Conservation (phyloP, 2,329 filamentous ascomycete species). For the Microdochium nivale region DNA sequence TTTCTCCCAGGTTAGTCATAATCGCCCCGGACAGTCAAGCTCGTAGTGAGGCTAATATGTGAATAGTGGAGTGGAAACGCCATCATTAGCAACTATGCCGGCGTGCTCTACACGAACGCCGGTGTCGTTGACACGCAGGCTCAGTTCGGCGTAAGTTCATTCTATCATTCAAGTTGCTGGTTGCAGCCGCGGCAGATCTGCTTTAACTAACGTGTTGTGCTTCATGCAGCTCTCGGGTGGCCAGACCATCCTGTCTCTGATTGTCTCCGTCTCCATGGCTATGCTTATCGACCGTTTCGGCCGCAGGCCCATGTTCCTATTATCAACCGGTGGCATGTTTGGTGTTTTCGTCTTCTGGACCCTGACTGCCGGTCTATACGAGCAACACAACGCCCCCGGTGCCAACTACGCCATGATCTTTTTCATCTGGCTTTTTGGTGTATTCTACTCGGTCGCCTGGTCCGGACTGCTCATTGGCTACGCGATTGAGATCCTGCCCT, state of each 20-base stretch:
- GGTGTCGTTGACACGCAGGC: conserved; percentile 36
- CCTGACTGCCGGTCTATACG: conserved; percentile 34
- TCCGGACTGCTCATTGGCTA: conserved; percentile 48
- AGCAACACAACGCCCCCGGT: conserved; percentile 25
- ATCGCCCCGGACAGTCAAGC: too few relatives aligned
- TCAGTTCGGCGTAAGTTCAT: conserved; percentile 31
- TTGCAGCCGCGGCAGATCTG: too few relatives aligned
- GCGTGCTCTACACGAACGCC: conserved; percentile 42
- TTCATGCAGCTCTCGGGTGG: conserved; percentile 15
- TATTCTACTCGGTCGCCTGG: conserved; percentile 48
- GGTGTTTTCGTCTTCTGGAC: conserved; percentile 43
- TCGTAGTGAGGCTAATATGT: neutral
- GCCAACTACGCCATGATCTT: conserved; percentile 33
- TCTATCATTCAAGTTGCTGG: conserved; percentile 10
- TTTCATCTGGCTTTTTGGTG: conserved; percentile 39
- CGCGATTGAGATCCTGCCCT: conserved; percentile 40
- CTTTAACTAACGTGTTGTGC: neutral
- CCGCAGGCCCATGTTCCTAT: conserved; percentile 46
- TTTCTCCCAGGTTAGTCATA: conserved; percentile 43
- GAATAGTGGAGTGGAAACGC: conserved; percentile 45
- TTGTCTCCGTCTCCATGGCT: conserved; percentile 42
- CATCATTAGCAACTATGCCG: conserved; percentile 50
- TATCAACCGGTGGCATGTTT: conserved; percentile 32
- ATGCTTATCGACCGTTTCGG: conserved; percentile 46
- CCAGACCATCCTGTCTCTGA: conserved; percentile 40